Percentiles rank a stretch among this genome's conserved stretches.
Conservation (phyloP, 1,284 basidiomycete species). For the Ceratobasidium sp. region DNA sequence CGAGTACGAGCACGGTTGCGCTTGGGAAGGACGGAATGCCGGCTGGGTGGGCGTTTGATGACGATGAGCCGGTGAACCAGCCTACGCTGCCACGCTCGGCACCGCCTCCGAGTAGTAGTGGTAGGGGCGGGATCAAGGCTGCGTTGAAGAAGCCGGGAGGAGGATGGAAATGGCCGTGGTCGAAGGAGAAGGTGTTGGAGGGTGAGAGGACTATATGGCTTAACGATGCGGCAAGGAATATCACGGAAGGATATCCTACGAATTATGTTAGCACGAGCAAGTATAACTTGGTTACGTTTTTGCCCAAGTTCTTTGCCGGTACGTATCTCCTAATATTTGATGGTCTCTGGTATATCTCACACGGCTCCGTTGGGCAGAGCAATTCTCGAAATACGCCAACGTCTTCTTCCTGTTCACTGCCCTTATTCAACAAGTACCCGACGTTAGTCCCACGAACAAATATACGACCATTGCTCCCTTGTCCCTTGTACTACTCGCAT, state of each 20-base stretch:
- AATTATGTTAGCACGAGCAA: constrained; percentile 97
- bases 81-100: constrained; percentile 31
- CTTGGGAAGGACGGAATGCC: constrained; percentile 44
- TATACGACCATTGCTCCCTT: constrained; percentile 98
- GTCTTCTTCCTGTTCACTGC: constrained; percentile 99
- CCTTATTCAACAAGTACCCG: constrained; percentile 97
- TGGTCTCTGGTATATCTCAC: constrained; percentile 11
- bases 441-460: constrained; percentile 94
- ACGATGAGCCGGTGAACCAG: constrained; percentile 47
- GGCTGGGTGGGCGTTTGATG: constrained; percentile 49
- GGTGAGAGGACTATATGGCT: constrained; percentile 81
- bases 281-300: constrained; percentile 90
- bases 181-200: constrained; percentile 68
- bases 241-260: constrained; percentile 75
- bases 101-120: background rate
- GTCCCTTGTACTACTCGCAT: constrained; percentile 88
- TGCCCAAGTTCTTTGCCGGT: constrained; percentile 95
- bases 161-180: constrained; percentile 80
- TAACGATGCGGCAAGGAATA: constrained; percentile 71
- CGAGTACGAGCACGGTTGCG: constrained; percentile 41
- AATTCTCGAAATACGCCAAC: constrained; percentile 99
- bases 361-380: constrained; percentile 68
- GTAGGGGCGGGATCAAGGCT: constrained; percentile 24
- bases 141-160: constrained; percentile 41
- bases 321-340: constrained; percentile 53